Evolutionary conservation across 2,329 filamentous ascomycete genomes (phyloP), one percentile per base, ranked within the genome.

Genomic region (Cytospora piceae): DNA sequence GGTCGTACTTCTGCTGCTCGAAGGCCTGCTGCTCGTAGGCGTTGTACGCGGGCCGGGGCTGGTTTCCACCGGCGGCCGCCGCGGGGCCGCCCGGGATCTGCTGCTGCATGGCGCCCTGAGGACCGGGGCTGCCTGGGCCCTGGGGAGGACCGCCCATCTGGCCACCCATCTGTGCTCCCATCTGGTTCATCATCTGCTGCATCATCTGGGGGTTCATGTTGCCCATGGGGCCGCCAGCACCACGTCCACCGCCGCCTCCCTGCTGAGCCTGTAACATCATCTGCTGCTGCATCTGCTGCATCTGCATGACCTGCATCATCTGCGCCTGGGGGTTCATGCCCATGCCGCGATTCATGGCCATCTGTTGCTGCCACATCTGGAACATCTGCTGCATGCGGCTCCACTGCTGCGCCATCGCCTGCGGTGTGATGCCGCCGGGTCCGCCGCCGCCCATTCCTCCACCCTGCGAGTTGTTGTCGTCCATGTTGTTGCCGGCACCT

Each of bases 351-450:
- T 87, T 93, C 88, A 94, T 94, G 58, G 89, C 90, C 86, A 96
- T 92, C 75, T 95, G 90, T 73, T 94, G 92, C 78, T 96, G 93
- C 66, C 61, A 64, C 92, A 97, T 95, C 85, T 97, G 89, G 77
- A 97, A 96, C 79, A 96, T 97, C 76, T 97, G 92, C 78, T 99
- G 95, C 94, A 99, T 98, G 57, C 94, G 88, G 77, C 97, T 93
- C 88, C 95, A 96, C 80, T 98, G 97, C 77, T 97, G 94, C 2
- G 95, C 95, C 93, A 98, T 97, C 82, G 96, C 90, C 74, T 97
- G 93, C 0, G 94, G 94, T 24, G 92, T 96, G 91, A 98, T 96
- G 69, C 90, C 70, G 54, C 67, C 72, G 52, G 70, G 70, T 3
- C 67, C 70, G 51, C 78, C 77, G 60, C 74, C 75, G 31, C 74